Evolutionary conservation across 352 stramenopile species (phyloP), one percentile per base, ranked within the genome.

Genomic region (Pythium monospermum): DNA sequence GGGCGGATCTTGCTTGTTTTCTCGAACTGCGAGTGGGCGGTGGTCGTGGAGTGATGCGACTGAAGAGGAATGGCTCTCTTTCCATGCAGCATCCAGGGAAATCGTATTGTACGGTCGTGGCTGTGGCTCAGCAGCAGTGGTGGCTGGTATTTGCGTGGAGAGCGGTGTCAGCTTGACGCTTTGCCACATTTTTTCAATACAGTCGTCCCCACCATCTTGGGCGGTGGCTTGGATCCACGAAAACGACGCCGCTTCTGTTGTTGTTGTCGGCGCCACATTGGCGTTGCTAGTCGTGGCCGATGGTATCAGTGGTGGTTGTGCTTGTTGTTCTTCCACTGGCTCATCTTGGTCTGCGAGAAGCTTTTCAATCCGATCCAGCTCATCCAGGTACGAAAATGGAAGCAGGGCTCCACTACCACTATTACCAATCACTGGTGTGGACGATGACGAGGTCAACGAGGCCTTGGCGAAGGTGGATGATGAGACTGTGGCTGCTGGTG

Each of bases 161-260:
- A n/a, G 26, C 2, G 73, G 64, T 27, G 71, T 78, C 6, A 80
- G 49, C 5, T 43, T 44, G 27, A 84, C 39, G 27, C 62, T 71
- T 22, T 81, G 59, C 76, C 76, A 87, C 71, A 87, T 87, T 35
- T 66, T 67, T 36, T 87, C 76, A 11, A 87, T 64, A 31, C 71
- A 69, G 33, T 50, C 47, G n/a, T n/a, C n/a, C n/a, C n/a, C n/a
- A n/a, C n/a, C n/a, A n/a, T n/a, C 33, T 58, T 35, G 35, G 48
- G 15, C 42, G 45, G 15, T 26, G 48, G 25, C 28, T 38, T 44
- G n/a, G 15, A 53, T 25, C 55, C 47, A 57, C 22, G 55, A 57
- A 10, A 53, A 41, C 43, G 27, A 38, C 6, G 23, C 43, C 8
- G 12, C 25, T 15, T 36, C 5, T 6, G 25, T 43, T 15, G 33